Conservation (phyloP, 1,284 basidiomycete genomes). For the Coniferiporia sulphurascens region DNA sequence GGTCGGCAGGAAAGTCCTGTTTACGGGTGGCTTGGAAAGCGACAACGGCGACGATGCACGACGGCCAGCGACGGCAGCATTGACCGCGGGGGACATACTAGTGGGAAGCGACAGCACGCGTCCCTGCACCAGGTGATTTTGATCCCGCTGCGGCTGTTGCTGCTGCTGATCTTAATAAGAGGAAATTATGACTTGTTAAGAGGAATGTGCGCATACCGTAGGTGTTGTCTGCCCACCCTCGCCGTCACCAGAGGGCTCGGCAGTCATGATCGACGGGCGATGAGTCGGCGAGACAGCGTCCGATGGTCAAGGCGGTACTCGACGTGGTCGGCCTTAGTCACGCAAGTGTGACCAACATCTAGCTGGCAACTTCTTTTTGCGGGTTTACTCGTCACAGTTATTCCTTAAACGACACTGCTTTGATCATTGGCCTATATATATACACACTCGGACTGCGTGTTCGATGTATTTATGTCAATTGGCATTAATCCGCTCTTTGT, state of each 20-base stretch:
- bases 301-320: background rate
- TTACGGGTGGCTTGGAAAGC: constrained; percentile 9
- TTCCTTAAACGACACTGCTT: too few relatives aligned
- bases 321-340: background rate
- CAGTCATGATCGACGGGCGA: constrained; percentile 8
- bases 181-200: background rate
- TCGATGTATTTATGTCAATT: too few relatives aligned
- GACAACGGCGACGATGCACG: constrained; percentile 13
- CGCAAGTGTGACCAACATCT: background rate
- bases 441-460: too few relatives aligned
- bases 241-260: constrained; percentile 5
- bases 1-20: constrained; percentile 3
- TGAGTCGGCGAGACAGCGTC: background rate
- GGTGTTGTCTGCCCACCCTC: constrained; percentile 7
- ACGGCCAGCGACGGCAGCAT: constrained; percentile 6
- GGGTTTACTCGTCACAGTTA: too few relatives aligned
- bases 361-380: too few relatives aligned
- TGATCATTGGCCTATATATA: too few relatives aligned
- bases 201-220: background rate
- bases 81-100: background rate
- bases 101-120: constrained; percentile 6
- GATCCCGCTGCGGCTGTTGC: background rate
- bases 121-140: constrained; percentile 5
- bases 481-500: too few relatives aligned
- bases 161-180: background rate